Evolutionary conservation across 1,284 basidiomycete genomes (phyloP), one percentile per base, ranked within the genome.

Genomic region (Meripilus lineatus): DNA sequence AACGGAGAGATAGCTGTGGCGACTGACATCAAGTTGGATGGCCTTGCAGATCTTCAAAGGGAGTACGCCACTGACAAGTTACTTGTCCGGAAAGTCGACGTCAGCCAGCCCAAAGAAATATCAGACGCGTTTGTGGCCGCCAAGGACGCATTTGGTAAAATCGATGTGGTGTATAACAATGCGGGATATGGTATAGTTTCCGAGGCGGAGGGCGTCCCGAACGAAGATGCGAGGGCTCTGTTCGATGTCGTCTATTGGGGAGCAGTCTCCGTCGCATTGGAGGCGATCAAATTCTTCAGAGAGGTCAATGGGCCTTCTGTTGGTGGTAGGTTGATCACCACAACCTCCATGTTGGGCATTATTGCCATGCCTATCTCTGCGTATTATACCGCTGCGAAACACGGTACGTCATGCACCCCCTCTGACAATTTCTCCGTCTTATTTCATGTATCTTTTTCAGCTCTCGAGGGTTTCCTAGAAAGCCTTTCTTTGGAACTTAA

Each of bases 81-180:
- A 10, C 37, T 30, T 30, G 28, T 30, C 28, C 28, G 28, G n/a
- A n/a, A 10, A 10, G n/a, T 30, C 10, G 28, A 30, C 28, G 28
- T 30, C n/a, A 30, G 28, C 8, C 8, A 30, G 8, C 10, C 28
- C 8, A n/a, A 30, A 30, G 10, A 30, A 30, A n/a, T 30, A 30
- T 8, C 37, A 5, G 22, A 24, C 22, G 37, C 59, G 22, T 68
- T 65, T 40, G 41, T 54, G 2, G 38, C 47, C 32, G 52, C 62
- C 2, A n/a, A 51, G 28, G 34, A 49, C 2, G 33, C 42, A 15
- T 68, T 65, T 34, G 39, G 46, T 24, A 49, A 58, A 10, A 25
- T 65, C 5, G 65, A 68, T 18, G 52, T 67, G 2, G 60, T 65
- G n/a, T n/a, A 64, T 1, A 67, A 65, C 10, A 68, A 68, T n/a